phyloP scores from a whole-genome alignment of 768 basidiomycete species.

The Phylloporus rhodoxanthus region DNA sequence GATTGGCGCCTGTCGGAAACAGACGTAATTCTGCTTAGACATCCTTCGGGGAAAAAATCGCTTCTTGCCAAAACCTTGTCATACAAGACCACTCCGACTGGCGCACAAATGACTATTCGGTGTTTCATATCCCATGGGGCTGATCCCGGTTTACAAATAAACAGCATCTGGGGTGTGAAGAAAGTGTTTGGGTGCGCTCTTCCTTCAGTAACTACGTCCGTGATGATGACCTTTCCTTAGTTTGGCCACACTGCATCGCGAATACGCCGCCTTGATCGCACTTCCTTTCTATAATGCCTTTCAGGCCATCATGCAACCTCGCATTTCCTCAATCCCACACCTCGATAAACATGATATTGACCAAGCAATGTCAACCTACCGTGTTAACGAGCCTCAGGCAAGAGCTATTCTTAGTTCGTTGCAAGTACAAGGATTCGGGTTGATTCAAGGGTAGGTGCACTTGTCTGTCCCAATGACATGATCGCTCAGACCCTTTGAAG shows the following conservation, averaged over 20 bases:
- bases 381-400: conserved; percentile 93
- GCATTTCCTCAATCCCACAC: conserved; percentile 43
- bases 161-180: conserved; percentile 64
- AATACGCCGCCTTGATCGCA: conserved; percentile 82
- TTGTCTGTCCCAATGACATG: neutral
- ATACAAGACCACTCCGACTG: conserved; percentile 38
- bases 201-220: neutral
- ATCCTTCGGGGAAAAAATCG: conserved; percentile 45
- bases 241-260: conserved; percentile 84
- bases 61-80: conserved; percentile 69
- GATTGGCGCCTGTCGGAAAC: conserved; percentile 77
- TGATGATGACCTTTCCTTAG: conserved; percentile 38
- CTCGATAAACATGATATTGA: conserved; percentile 49
- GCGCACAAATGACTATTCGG: conserved; percentile 55
- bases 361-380: conserved; percentile 60
- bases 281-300: conserved; percentile 79
- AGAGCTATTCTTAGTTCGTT: conserved; percentile 77
- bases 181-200: conserved; percentile 71
- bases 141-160: conserved; percentile 60
- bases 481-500: conserved; percentile 35
- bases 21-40: conserved; percentile 77
- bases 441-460: conserved; percentile 86
- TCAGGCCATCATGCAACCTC: conserved; percentile 63
- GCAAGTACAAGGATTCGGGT: conserved; percentile 66
- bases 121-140: conserved; percentile 38